phyloP scores from a whole-genome alignment of 2,329 filamentous ascomycete genomes.

The Aspergillus oerlinghausenensis region DNA sequence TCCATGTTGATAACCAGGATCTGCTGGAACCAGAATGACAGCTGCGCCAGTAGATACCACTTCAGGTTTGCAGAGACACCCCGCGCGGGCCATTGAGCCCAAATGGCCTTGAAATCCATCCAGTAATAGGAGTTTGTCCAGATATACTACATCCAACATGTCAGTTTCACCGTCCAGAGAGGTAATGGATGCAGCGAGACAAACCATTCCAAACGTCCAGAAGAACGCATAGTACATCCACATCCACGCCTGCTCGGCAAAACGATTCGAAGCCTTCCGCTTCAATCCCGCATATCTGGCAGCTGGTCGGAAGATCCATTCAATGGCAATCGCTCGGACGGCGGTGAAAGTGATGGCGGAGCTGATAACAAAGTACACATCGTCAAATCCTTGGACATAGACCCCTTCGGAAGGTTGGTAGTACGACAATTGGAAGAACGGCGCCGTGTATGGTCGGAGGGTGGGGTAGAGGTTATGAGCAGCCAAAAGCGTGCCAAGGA shows the following conservation, averaged over 20 bases:
- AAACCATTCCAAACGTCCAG: constrained; percentile 79
- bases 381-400: constrained; percentile 75
- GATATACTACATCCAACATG: constrained; percentile 59
- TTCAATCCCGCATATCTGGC: constrained; percentile 68
- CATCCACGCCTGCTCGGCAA: constrained; percentile 93
- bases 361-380: constrained; percentile 70
- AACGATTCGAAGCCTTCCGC: constrained; percentile 74
- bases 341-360: constrained; percentile 84
- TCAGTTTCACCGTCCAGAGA: constrained; percentile 5
- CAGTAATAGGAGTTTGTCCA: constrained; percentile 74
- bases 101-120: constrained; percentile 71
- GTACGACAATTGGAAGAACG: constrained; percentile 86
- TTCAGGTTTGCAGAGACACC: constrained; percentile 73
- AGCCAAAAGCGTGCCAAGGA: constrained; percentile 75
- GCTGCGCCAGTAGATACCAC: constrained; percentile 83
- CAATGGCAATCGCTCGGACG: constrained; percentile 77
- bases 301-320: constrained; percentile 77
- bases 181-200: constrained; percentile 25
- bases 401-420: constrained; percentile 62
- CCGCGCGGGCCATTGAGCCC: constrained; percentile 78
- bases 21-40: constrained; percentile 91
- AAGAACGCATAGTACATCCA: constrained; percentile 76
- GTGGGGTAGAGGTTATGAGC: constrained; percentile 79
- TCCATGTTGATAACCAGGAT: constrained; percentile 93
- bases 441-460: constrained; percentile 71